Evolutionary conservation across 345 rosid genomes (phyloP), one percentile per base, ranked within the genome.

Genomic region (Mercurialis annua): DNA sequence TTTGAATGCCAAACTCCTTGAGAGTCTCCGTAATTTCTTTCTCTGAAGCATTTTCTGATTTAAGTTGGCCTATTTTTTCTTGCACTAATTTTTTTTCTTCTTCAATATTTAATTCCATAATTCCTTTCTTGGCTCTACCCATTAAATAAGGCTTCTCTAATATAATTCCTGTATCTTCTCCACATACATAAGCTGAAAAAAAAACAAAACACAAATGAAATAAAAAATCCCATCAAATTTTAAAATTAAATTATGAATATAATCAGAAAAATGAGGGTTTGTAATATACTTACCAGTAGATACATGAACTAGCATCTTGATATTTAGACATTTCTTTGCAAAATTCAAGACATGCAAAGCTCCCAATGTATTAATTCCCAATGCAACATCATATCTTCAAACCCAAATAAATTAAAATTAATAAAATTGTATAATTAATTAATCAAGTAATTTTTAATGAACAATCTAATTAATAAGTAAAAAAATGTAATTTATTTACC

Each of bases 41-140:
- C 0, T 79, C 77, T 1, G 84, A n/a, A n/a, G n/a, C n/a, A n/a
- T n/a, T n/a, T n/a, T n/a, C n/a, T n/a, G n/a, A n/a, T n/a, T n/a
- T 60, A 11, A 88, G 88, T 36, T 87, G 66, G 43, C 71, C 72
- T 63, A 89, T 23, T 62, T 78, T 82, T 27, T 84, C 79, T 29
- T 77, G 78, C 5, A 81, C 63, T 53, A 88, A 1, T 59, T 81
- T 72, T 69, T 58, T 77, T 76, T 92, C 92, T 12, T 12, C 54
- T 43, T 82, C 73, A 56, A 87, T 78, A 67, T 86, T 87, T 53
- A 90, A 70, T 30, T 84, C 83, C 6, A 65, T 6, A 15, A 58
- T 66, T 15, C 90, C 89, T n/a, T 81, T 87, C 15, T 82, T 74
- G 14, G 92, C 76, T 70, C 84, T 80, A 8, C 92, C 91, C 85